These are phyloP conservation scores for Aegle marmelos DNA, from an alignment of 345 rosid genomes.

Conservation along the genomic window DNA sequence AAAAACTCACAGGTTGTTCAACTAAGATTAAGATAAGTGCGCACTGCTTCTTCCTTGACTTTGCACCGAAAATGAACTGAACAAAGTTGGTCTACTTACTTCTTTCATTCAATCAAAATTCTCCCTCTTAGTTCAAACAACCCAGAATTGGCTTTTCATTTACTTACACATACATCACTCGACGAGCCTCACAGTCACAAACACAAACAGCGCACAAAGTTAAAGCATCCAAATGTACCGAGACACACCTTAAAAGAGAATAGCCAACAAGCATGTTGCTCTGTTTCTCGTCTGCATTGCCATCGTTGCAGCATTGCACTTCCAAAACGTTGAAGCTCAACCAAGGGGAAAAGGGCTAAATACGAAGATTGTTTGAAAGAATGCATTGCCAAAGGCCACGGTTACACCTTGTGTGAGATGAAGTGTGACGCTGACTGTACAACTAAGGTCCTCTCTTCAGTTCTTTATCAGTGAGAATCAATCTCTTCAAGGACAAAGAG, in stretches of 20 bases:
- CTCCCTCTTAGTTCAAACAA: neutral
- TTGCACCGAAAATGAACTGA: neutral
- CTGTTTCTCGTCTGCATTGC: slow-evolving; percentile 29
- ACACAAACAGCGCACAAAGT: neutral
- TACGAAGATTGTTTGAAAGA: slow-evolving; percentile 2
- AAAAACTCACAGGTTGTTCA: neutral
- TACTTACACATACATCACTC: neutral
- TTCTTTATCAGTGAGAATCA: neutral
- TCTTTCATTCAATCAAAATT: neutral
- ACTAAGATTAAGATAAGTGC: neutral
- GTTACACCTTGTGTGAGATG: slow-evolving; percentile 31
- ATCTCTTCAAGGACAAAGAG: neutral
- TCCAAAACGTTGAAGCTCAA: neutral
- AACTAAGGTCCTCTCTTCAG: neutral
- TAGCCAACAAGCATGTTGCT: slow-evolving; percentile 36
- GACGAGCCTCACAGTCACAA: neutral
- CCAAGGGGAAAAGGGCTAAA: neutral
- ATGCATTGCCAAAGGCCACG: slow-evolving; percentile 19
- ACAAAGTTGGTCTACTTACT: neutral
- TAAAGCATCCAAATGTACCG: too few species aligned
- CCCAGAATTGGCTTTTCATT: neutral
- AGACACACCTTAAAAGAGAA: neutral
- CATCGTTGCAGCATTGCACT: slow-evolving; percentile 12
- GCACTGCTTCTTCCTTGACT: neutral
- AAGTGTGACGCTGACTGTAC: slow-evolving; percentile 31